Evolutionary conservation across 805 yeast species (phyloP), one percentile per base, ranked within the genome.

Genomic region (Sugiyamaella qingdaonensis): DNA sequence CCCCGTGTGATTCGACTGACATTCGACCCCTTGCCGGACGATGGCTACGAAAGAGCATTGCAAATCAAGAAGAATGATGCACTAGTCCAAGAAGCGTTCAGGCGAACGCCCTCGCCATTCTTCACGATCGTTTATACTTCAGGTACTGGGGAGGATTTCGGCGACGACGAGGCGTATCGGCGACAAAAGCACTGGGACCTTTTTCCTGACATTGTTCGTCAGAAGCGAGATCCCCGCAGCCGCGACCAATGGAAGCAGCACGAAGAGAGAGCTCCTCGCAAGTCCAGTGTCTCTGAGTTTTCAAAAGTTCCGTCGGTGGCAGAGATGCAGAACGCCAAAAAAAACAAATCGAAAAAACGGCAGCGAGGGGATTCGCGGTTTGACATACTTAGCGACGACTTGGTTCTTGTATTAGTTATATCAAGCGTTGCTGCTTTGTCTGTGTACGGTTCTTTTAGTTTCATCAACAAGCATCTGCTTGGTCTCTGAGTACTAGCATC

Each of bases 71-170:
- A 69, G 29, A 71, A 76, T 46, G 83, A 79, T 58, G 77, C 74
- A 45, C 68, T 73, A 13, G 55, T 88, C 10, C 73, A 85, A 49
- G 73, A 74, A 16, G 74, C 86, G 2, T 56, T 86, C n/a, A 77
- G 86, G 35, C 81, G 79, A 51, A 66, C 86, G 10, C 96, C 97
- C 0, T 76, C 91, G 0, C 96, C 96, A 0, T 78, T 80, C 55
- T 78, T 77, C 52, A 73, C 89, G 1, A 69, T 90, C 1, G 66
- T 88, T 1, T 72, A 82, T 54, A 80, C 90, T 0, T 74, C 84
- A 19, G 41, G 61, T 8, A 56, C 52, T 13, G 57, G 67, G 44
- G 55, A 51, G 52, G 48, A 54, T 45, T 52, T 63, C 63, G 50
- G 55, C 55, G 29, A 47, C 1, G 49, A 42, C 14, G 51, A 35